Evolutionary conservation across 805 yeast species (phyloP).

Genomic region (Kazachstania psychrophila): DNA sequence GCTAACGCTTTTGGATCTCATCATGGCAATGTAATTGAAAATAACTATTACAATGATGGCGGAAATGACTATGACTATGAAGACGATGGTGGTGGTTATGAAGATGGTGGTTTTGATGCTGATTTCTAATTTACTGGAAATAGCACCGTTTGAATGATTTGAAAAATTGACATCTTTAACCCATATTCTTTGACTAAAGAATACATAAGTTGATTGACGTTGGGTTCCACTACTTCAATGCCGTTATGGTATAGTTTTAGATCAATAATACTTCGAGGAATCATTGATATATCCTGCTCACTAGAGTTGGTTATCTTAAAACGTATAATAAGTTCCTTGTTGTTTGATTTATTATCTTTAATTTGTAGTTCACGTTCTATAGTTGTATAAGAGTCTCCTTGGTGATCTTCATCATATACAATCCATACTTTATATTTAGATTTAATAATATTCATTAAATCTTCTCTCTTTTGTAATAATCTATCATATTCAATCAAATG

Average conservation of each 20-base stretch:
- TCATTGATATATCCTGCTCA: neutral
- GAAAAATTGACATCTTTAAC: conserved; percentile 11
- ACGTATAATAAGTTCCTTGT: neutral
- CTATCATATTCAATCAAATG: conserved; percentile 20
- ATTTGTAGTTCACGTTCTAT: neutral
- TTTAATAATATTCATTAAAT: conserved; percentile 4
- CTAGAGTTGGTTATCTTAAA: neutral
- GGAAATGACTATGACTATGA: conserved; percentile 23
- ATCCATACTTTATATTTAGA: conserved; percentile 4
- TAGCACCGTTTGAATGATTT: conserved; percentile 1
- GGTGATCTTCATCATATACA: neutral
- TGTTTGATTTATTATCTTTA: neutral
- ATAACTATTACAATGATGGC: conserved; percentile 32
- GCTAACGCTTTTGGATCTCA: conserved; percentile 35
- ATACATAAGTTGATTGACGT: conserved; percentile 7
- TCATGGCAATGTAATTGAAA: conserved; percentile 20
- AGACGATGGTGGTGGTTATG: conserved; percentile 21
- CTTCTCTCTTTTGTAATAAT: conserved; percentile 9
- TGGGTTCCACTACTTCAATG: neutral
- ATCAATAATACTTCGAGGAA: conserved; percentile 4
- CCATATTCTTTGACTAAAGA: conserved; percentile 21
- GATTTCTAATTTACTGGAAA: conserved; percentile 6
- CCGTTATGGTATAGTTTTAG: neutral
- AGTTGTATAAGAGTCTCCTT: neutral
- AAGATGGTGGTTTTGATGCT: conserved; percentile 19